These are phyloP conservation scores for Candida ponderosae DNA, from an alignment of 805 yeast species.

Conservation along the genomic window DNA sequence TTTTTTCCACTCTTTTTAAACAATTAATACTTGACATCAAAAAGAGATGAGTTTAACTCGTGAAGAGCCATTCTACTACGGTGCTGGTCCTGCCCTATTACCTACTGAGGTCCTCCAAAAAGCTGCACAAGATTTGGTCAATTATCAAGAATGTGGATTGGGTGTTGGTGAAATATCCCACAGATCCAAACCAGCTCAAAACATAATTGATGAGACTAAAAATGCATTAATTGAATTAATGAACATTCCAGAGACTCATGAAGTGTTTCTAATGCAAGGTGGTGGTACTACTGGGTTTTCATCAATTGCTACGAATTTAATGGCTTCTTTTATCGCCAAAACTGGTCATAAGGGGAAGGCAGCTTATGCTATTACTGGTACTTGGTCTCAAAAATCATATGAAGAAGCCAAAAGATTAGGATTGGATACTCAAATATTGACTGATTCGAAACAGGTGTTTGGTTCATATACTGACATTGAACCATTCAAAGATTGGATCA, in stretches of 20 bases:
- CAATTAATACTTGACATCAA: too few relatives aligned
- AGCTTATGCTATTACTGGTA: constrained; percentile 85
- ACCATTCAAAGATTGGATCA: constrained; percentile 51
- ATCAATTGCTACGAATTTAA: constrained; percentile 72
- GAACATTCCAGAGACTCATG: constrained; percentile 84
- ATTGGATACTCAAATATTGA: constrained; percentile 58
- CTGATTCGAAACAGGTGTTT: constrained; percentile 47
- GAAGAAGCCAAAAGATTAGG: constrained; percentile 89
- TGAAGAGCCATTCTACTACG: constrained; percentile 76
- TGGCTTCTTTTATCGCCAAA: constrained; percentile 65
- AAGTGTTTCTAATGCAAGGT: constrained; percentile 92
- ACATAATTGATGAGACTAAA: constrained; percentile 73
- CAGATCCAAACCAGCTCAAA: constrained; percentile 76
- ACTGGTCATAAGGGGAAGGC: constrained; percentile 72
- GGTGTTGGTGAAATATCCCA: constrained; percentile 97
- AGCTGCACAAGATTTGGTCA: constrained; percentile 78
- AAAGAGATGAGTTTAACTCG: constrained; percentile 26
- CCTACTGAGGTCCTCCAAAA: constrained; percentile 80
- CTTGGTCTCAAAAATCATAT: constrained; percentile 85
- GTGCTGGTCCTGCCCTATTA: constrained; percentile 97
- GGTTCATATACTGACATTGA: constrained; percentile 69
- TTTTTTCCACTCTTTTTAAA: neutral
- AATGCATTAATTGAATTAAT: constrained; percentile 54
- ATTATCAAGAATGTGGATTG: constrained; percentile 61
- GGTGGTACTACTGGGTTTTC: constrained; percentile 98